A percentile compares a stretch with the other conserved stretches of the same genome.
These are phyloP conservation scores for Steccherinum ochraceum DNA, from an alignment of 768 basidiomycete species.

Conservation along the genomic window DNA sequence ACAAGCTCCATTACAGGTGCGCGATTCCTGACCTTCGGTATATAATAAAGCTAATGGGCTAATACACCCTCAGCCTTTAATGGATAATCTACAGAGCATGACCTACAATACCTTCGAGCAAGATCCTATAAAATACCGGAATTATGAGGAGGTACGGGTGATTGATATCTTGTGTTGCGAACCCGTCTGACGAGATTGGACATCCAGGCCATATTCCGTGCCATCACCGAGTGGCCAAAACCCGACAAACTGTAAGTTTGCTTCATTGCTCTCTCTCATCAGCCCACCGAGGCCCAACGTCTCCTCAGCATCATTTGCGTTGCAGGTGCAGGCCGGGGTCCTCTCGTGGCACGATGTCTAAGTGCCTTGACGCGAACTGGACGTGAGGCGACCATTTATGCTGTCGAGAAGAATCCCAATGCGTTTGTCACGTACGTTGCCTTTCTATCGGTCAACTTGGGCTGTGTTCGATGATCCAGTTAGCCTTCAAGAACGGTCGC, in stretches of 20 bases:
- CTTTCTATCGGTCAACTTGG: no score
- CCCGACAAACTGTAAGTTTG: conserved; percentile 54
- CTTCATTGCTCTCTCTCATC: neutral
- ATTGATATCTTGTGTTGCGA: neutral
- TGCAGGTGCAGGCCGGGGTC: conserved; percentile 93
- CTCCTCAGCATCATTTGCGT: conserved; percentile 71
- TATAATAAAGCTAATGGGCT: neutral
- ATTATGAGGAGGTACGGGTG: conserved; percentile 80
- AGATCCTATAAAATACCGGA: conserved; percentile 93
- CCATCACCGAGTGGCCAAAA: conserved; percentile 63
- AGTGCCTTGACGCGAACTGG: conserved; percentile 51
- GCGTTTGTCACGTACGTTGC: conserved; percentile 85
- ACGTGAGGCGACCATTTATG: conserved; percentile 66
- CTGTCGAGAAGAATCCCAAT: conserved; percentile 95
- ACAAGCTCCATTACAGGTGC: conserved; percentile 85
- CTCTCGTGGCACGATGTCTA: conserved; percentile 81
- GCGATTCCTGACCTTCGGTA: neutral
- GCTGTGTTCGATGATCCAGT: no score
- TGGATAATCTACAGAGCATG: conserved; percentile 94
- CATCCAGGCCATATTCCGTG: conserved; percentile 73
- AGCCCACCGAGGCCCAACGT: neutral
- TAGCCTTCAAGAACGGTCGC: conserved; percentile 81
- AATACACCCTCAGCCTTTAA: conserved; percentile 62
- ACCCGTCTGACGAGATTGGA: no score
- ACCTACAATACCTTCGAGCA: conserved; percentile 98